These are phyloP conservation scores for Boechera retrofracta DNA, from an alignment of 345 rosid genomes.

Conservation along the genomic window DNA sequence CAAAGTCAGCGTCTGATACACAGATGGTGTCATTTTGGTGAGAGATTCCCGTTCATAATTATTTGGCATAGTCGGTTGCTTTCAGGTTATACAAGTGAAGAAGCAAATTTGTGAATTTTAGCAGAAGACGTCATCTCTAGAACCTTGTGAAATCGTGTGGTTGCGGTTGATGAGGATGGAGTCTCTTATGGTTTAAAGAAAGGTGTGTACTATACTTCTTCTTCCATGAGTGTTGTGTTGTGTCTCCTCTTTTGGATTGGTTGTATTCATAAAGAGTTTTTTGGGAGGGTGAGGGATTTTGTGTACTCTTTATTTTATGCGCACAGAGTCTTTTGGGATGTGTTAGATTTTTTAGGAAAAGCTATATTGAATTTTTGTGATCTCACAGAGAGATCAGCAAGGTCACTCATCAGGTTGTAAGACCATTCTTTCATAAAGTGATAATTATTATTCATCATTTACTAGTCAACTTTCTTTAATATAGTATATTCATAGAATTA, in stretches of 20 bases:
- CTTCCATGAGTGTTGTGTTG: conserved; percentile 25
- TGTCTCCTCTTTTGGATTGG: conserved; percentile 29
- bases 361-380: conserved; percentile 35
- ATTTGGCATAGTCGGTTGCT: conserved; percentile 23
- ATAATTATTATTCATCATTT: not conserved
- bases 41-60: conserved; percentile 27
- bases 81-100: conserved; percentile 33
- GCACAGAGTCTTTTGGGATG: conserved; percentile 32
- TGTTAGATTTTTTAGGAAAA: conserved; percentile 23
- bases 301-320: conserved; percentile 18
- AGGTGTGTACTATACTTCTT: conserved; percentile 24
- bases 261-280: conserved; percentile 28
- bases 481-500: not conserved
- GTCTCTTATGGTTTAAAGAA: conserved; percentile 34
- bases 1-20: conserved; percentile 21
- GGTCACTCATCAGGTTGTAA: conserved; percentile 39
- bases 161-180: conserved; percentile 38
- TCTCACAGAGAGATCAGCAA: conserved; percentile 40
- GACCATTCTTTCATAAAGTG: conserved; percentile 44
- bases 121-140: not conserved
- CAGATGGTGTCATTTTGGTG: conserved; percentile 39
- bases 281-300: conserved; percentile 21
- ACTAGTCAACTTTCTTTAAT: not conserved
- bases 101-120: conserved; percentile 31
- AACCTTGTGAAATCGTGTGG: conserved; percentile 33